Percentiles rank a stretch among this genome's conserved stretches.
Conservation (phyloP, 2,329 filamentous ascomycete genomes). For the Fusarium musae region DNA sequence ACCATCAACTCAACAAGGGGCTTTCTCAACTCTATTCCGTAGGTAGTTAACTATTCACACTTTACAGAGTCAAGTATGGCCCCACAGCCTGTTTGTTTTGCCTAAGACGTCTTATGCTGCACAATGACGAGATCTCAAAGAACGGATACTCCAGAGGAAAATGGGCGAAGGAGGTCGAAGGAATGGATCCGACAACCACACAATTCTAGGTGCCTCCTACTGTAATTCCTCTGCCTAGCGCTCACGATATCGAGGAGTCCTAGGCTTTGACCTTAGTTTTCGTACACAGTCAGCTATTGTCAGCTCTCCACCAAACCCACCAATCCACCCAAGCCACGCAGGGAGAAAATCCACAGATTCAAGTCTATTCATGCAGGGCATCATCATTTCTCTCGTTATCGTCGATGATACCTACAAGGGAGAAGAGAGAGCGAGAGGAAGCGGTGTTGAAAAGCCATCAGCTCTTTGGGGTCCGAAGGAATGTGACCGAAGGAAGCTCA, state of each 20-base stretch:
- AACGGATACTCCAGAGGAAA: constrained; percentile 12
- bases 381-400: constrained; percentile 12
- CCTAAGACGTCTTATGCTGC: constrained; percentile 16
- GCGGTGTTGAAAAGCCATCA: background rate
- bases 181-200: constrained; percentile 12
- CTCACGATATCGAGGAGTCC: constrained; percentile 5
- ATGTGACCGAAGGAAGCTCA: constrained; percentile 14
- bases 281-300: constrained; percentile 22
- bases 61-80: background rate
- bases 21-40: background rate
- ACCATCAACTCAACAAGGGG: background rate
- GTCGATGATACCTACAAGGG: constrained; percentile 18
- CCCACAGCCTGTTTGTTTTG: background rate
- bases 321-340: constrained; percentile 29
- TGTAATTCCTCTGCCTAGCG: constrained; percentile 8
- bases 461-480: constrained; percentile 7
- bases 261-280: background rate
- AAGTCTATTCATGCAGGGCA: constrained; percentile 32
- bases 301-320: constrained; percentile 17
- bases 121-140: constrained; percentile 33
- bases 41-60: background rate
- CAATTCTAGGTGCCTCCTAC: background rate
- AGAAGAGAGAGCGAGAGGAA: background rate
- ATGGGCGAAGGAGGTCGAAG: constrained; percentile 17
- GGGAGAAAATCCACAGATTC: constrained; percentile 20